Percentiles rank a stretch among this genome's conserved stretches.
phyloP scores from a whole-genome alignment of 176 grass and related monocot genomes.

The Aegilops tauschii region DNA sequence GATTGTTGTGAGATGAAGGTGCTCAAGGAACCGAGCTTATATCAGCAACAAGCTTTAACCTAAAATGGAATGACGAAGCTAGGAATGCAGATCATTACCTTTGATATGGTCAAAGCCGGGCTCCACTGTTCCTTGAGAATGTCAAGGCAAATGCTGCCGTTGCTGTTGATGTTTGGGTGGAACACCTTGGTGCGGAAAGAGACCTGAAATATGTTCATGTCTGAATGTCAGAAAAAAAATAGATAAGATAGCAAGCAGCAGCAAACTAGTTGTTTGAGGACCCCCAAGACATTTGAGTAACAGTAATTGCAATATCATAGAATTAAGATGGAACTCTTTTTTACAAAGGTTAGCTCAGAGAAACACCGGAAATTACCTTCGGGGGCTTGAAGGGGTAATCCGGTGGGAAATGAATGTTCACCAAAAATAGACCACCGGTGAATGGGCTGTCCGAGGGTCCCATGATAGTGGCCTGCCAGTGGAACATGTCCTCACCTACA shows the following conservation, averaged over 20 bases:
- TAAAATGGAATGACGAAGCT: too few species aligned
- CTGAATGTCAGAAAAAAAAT: background rate
- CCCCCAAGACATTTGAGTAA: background rate
- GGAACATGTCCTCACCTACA: constrained; percentile 91
- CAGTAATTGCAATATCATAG: too few species aligned
- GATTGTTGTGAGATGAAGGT: background rate
- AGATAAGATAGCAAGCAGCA: background rate
- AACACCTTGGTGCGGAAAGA: constrained; percentile 93
- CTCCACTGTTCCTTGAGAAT: constrained; percentile 95
- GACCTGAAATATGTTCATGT: constrained; percentile 41
- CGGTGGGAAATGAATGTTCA: constrained; percentile 90
- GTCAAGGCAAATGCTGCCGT: constrained; percentile 87
- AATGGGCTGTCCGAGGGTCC: constrained; percentile 82
- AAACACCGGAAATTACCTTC: constrained; percentile 42
- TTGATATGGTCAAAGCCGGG: constrained; percentile 83
- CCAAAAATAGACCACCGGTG: constrained; percentile 84
- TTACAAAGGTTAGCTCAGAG: background rate
- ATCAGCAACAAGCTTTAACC: background rate
- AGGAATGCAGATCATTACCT: constrained; percentile 22
- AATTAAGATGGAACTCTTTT: too few species aligned
- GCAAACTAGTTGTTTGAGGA: background rate
- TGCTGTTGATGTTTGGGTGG: constrained; percentile 89
- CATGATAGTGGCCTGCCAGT: constrained; percentile 92
- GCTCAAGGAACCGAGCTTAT: background rate
- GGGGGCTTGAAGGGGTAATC: constrained; percentile 95